Evolutionary conservation across 2,329 filamentous ascomycete genomes (phyloP).

Genomic region (Alternaria rosae): DNA sequence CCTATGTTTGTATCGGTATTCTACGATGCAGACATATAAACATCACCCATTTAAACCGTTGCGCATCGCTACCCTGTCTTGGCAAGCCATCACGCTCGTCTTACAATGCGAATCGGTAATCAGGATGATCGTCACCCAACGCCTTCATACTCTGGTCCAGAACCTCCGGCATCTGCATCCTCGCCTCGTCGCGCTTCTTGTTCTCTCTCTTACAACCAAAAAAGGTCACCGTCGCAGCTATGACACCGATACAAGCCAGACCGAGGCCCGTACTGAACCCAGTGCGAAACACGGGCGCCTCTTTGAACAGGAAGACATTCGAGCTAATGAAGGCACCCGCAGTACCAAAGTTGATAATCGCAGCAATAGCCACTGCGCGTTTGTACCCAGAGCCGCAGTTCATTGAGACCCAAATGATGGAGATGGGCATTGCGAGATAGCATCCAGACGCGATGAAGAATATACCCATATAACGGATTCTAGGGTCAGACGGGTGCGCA

Average conservation of each 20-base stretch:
- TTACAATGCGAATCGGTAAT: conserved; percentile 55
- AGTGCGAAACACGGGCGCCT: conserved; percentile 34
- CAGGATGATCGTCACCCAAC: conserved; percentile 62
- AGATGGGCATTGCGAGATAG: conserved; percentile 64
- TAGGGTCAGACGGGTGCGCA: conserved; percentile 43
- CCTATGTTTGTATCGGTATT: too few species aligned
- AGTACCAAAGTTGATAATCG: conserved; percentile 56
- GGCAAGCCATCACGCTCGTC: background rate
- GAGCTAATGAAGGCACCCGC: conserved; percentile 64
- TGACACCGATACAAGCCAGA: conserved; percentile 45
- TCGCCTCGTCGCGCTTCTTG: conserved; percentile 52
- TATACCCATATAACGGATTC: conserved; percentile 60
- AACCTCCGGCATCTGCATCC: conserved; percentile 48
- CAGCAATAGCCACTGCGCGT: conserved; percentile 27
- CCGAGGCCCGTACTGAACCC: conserved; percentile 42
- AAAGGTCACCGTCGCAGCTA: conserved; percentile 44
- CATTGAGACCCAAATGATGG: conserved; percentile 65
- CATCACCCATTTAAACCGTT: too few species aligned
- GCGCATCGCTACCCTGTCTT: too few species aligned
- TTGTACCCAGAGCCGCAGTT: conserved; percentile 50
- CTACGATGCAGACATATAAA: too few species aligned
- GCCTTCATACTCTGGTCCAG: conserved; percentile 35
- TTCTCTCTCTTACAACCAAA: conserved; percentile 61
- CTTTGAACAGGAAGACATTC: conserved; percentile 38
- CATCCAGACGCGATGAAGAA: conserved; percentile 63